Conservation (phyloP, 352 stramenopile species). For the Phytophthora palmivora region DNA sequence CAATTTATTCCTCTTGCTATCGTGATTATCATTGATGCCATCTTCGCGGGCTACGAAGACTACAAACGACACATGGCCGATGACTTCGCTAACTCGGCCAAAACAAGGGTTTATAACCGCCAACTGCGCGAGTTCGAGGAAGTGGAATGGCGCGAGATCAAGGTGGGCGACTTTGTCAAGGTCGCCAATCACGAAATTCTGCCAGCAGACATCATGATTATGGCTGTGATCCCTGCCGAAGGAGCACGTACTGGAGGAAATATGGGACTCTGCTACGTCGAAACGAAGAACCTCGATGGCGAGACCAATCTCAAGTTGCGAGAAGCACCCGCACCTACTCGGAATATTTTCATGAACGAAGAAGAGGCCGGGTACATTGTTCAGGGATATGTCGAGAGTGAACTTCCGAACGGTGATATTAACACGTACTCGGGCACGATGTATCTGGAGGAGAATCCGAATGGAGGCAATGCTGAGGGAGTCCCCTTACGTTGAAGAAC, state of each 20-base stretch:
- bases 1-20: conserved; percentile 87
- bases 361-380: conserved; percentile 69
- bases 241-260: conserved; percentile 63
- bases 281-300: conserved; percentile 91
- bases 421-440: conserved; percentile 81
- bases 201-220: conserved; percentile 82
- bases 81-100: conserved; percentile 74
- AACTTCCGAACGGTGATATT: conserved; percentile 84
- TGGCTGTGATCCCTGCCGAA: conserved; percentile 75
- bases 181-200: conserved; percentile 86
- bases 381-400: conserved; percentile 82
- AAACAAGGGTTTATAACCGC: conserved; percentile 72
- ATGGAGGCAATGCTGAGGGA: conserved; percentile 40
- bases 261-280: conserved; percentile 86
- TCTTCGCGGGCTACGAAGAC: conserved; percentile 87
- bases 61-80: conserved; percentile 86
- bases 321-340: conserved; percentile 63
- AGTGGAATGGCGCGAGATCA: conserved; percentile 82
- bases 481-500: conserved; percentile 85
- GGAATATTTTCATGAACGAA: conserved; percentile 73
- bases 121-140: conserved; percentile 87
- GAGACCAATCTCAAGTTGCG: conserved; percentile 90
- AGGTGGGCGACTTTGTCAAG: conserved; percentile 85
- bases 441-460: conserved; percentile 64
- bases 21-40: conserved; percentile 83